Evolutionary conservation across 305 asterid species (phyloP).

Genomic region (Fraxinus floribunda): DNA sequence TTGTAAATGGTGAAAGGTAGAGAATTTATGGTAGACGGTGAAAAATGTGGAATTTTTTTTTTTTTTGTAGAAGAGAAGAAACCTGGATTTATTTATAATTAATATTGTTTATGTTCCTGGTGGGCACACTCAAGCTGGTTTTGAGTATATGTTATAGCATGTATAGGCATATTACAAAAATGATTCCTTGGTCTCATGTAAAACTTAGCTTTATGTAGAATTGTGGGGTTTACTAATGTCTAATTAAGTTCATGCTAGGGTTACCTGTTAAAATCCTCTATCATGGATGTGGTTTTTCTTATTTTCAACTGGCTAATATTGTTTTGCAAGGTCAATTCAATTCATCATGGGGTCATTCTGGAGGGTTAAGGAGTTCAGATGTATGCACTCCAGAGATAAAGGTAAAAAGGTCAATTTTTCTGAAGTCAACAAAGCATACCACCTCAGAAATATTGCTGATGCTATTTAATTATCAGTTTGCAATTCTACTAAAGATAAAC

Average conservation of each 20-base stretch:
- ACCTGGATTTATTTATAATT: background rate
- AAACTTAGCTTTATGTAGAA: background rate
- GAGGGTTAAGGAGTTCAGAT: conserved; percentile 65
- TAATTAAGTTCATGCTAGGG: background rate
- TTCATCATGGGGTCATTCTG: conserved; percentile 72
- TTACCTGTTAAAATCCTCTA: conserved; percentile 8
- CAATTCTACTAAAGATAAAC: conserved; percentile 2
- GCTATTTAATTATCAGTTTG: conserved; percentile 15
- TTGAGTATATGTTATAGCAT: background rate
- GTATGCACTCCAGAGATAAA: conserved; percentile 82
- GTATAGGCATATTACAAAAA: background rate
- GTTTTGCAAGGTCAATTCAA: conserved; percentile 49
- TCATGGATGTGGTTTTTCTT: conserved; percentile 19
- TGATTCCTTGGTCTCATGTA: background rate
- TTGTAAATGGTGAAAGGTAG: background rate
- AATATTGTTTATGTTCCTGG: background rate
- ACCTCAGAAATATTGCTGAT: conserved; percentile 2
- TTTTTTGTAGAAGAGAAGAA: background rate
- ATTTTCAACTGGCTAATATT: conserved; percentile 20
- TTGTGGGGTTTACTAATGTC: background rate
- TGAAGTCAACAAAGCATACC: conserved; percentile 23
- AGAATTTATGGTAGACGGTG: background rate
- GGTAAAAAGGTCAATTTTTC: conserved; percentile 55
- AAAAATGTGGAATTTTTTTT: background rate
- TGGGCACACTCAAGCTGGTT: background rate